Base-by-base conservation (phyloP, 805 yeast genomes). In the Grigorovia humatica region DNA sequence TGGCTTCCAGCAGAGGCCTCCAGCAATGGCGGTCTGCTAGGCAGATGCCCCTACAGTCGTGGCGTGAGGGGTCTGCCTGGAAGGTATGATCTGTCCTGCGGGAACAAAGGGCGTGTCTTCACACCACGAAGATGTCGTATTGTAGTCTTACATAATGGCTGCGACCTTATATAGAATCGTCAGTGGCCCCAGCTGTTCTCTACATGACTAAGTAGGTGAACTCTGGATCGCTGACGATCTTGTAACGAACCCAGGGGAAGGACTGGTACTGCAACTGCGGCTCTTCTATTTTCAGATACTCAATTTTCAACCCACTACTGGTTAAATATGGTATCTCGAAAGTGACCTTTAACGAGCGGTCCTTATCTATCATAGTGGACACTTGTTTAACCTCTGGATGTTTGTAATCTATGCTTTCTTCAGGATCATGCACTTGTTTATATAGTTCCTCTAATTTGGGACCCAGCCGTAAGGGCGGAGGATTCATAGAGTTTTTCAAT, bases 231-330 rank as follows among this genome's bases (percentile, higher is more conserved):
- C 71, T 77, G 41, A 65, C 55, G 4, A 77, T 76, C 52, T 75
- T 67, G 59, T 85, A 83, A 50, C 84, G 72, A 1, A 85, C 83
- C 95, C 95, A 85, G 0, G 93, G 90, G 61, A 85, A 85, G 44
- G 86, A 77, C 6, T 85, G 80, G 57, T 82, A 82, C 49, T 76
- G 71, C 60, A 84, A 64, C 49, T 73, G 75, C 6, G 75, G 77
- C 59, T 85, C 95, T 23, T 77, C 78, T 15, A 85, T 83, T 55
- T 82, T 80, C 48, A 85, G 64, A 57, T 81, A 85, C 41, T 79
- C 84, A 20, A 85, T 75, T 57, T 79, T 80, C 41, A 85, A 66
- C 0, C 88, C 88, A 44, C 87, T 80, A 54, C 81, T 77, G 0
- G 88, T 74, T 52, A 76, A 66, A 66, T 81, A 76, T 2, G 86